Conservation (phyloP, 2,329 filamentous ascomycete genomes). For the Harringtonia aguacate region DNA sequence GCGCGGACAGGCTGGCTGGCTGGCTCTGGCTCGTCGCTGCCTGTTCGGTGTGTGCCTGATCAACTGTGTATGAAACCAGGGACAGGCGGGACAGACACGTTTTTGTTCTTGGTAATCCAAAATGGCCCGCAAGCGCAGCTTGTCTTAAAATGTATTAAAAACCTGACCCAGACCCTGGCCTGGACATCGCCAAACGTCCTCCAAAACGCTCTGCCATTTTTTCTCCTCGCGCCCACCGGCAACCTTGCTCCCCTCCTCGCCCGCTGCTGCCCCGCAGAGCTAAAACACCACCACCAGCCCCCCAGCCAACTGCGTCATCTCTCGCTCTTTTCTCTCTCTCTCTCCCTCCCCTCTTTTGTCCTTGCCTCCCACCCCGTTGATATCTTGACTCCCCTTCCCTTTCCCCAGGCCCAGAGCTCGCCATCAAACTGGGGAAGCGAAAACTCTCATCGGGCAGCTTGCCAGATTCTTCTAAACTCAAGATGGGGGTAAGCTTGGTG, state of each 20-base stretch:
- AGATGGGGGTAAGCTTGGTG: conserved; percentile 50
- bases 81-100: background rate
- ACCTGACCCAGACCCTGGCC: too few species aligned
- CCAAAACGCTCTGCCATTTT: background rate
- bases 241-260: background rate
- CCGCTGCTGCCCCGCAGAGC: conserved; percentile 4
- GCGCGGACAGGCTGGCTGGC: too few species aligned
- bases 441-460: conserved; percentile 52
- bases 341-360: background rate
- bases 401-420: background rate
- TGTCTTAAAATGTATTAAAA: too few species aligned
- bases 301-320: background rate
- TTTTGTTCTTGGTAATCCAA: conserved; percentile 3
- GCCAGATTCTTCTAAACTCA: conserved; percentile 46
- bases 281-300: background rate
- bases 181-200: too few species aligned
- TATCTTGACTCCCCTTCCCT: conserved; percentile 5
- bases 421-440: conserved; percentile 53
- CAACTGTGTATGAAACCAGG: background rate
- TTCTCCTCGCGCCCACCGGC: background rate
- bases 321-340: background rate
- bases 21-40: background rate
- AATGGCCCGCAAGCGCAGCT: background rate
- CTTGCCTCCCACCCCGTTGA: conserved; percentile 4
- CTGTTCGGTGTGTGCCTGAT: conserved; percentile 1